These are phyloP conservation scores for Schoenoplectus tabernaemontani DNA, from an alignment of 202 grass and related monocot species.

Conservation along the genomic window DNA sequence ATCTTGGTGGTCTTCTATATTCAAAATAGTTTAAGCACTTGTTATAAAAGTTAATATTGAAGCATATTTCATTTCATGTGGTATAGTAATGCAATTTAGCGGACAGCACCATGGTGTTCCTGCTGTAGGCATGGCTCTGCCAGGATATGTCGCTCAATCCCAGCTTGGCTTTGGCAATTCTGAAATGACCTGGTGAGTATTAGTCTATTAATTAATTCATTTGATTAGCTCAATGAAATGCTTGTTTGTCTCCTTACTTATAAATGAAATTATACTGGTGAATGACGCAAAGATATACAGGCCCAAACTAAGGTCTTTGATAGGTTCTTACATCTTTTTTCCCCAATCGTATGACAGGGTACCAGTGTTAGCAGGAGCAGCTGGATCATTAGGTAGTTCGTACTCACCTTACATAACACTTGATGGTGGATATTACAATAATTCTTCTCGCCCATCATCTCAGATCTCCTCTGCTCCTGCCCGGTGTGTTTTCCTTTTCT, in stretches of 20 bases:
- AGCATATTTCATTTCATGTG: slow-evolving; percentile 19
- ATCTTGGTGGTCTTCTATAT: background rate
- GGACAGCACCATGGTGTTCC: slow-evolving; percentile 81
- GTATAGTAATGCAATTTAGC: slow-evolving; percentile 52
- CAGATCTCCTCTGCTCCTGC: slow-evolving; percentile 46
- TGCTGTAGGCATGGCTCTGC: slow-evolving; percentile 84
- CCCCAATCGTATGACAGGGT: background rate
- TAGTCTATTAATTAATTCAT: slow-evolving; percentile 20
- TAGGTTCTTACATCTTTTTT: background rate
- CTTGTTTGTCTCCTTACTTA: background rate
- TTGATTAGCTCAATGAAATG: slow-evolving; percentile 19
- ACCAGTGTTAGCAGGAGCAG: slow-evolving; percentile 48
- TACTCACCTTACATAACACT: slow-evolving; percentile 47
- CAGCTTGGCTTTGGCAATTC: slow-evolving; percentile 49
- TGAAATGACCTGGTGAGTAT: slow-evolving; percentile 72
- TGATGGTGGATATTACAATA: slow-evolving; percentile 54
- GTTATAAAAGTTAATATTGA: background rate
- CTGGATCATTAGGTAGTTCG: slow-evolving; percentile 43
- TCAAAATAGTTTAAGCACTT: background rate
- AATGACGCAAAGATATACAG: background rate
- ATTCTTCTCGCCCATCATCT: slow-evolving; percentile 39
- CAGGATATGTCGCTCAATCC: slow-evolving; percentile 87
- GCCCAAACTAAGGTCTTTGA: background rate
- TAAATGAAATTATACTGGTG: background rate
- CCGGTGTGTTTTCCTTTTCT: slow-evolving; percentile 28